These are phyloP conservation scores for Penicillium sclerotigenum DNA, from an alignment of 2,329 filamentous ascomycete genomes.

Conservation along the genomic window DNA sequence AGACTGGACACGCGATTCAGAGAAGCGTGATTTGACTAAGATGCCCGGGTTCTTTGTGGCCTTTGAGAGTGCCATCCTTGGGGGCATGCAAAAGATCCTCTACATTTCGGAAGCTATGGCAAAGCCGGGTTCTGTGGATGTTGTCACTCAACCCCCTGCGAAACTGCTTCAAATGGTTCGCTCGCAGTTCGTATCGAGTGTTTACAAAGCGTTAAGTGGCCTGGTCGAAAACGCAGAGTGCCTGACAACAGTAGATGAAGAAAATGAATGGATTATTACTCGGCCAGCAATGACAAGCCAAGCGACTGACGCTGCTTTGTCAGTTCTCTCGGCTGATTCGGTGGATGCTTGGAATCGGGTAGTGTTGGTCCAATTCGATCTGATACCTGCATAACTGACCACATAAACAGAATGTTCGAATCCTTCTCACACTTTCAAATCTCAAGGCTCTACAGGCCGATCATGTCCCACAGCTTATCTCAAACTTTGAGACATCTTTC, in stretches of 20 bases:
- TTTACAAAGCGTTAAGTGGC: slow-evolving; percentile 90
- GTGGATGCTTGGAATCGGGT: slow-evolving; percentile 55
- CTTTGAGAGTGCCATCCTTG: slow-evolving; percentile 78
- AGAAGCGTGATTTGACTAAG: slow-evolving; percentile 80
- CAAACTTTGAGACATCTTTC: slow-evolving; percentile 90
- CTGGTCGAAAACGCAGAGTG: slow-evolving; percentile 96
- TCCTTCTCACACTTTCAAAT: slow-evolving; percentile 91
- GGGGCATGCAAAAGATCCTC: slow-evolving; percentile 89
- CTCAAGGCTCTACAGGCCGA: slow-evolving; percentile 77
- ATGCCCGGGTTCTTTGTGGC: slow-evolving; percentile 84
- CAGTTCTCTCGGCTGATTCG: slow-evolving; percentile 47
- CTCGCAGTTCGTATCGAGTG: slow-evolving; percentile 84
- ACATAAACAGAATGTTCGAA: slow-evolving; percentile 71
- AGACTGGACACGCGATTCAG: slow-evolving; percentile 82
- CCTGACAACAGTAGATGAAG: slow-evolving; percentile 60
- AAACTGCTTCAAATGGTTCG: slow-evolving; percentile 90
- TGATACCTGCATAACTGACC: slow-evolving; percentile 12
- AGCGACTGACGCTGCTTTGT: slow-evolving; percentile 35
- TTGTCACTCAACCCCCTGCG: slow-evolving; percentile 77
- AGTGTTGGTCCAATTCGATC: slow-evolving; percentile 20
- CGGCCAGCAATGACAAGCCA: slow-evolving; percentile 30
- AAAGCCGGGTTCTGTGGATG: slow-evolving; percentile 69
- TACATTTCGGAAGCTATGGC: slow-evolving; percentile 84
- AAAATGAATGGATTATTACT: slow-evolving; percentile 53
- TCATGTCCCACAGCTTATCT: slow-evolving; percentile 81